phyloP scores from a whole-genome alignment of 2,329 filamentous ascomycete genomes.

The Mycosphaerella arachidis region DNA sequence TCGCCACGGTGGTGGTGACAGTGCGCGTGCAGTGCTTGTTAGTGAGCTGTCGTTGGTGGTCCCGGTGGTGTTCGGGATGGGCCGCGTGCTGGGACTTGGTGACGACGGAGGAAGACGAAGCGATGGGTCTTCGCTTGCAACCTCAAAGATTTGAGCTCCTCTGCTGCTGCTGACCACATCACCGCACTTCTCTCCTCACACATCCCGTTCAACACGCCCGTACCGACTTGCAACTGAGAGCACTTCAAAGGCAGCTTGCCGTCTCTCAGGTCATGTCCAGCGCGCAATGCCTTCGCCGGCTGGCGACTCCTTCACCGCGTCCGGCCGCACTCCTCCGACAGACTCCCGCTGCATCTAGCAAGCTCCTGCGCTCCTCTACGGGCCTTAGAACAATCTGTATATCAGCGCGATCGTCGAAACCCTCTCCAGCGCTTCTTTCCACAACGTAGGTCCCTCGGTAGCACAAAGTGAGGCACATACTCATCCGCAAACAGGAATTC shows the following conservation, averaged over 20 bases:
- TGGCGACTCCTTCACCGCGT: conserved; percentile 27
- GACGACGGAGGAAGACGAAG: background rate
- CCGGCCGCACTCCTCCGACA: conserved; percentile 28
- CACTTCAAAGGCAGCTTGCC: conserved; percentile 26
- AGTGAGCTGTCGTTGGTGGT: background rate
- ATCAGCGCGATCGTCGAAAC: conserved; percentile 18
- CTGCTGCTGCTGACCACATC: conserved; percentile 9
- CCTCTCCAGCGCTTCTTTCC: conserved; percentile 16
- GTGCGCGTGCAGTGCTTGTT: background rate
- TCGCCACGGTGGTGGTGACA: background rate
- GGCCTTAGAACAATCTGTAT: conserved; percentile 22
- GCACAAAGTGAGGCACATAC: conserved; percentile 10
- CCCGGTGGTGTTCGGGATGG: background rate
- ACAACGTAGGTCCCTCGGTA: conserved; percentile 17
- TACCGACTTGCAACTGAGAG: conserved; percentile 16
- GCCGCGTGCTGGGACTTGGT: background rate
- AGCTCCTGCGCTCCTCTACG: conserved; percentile 21
- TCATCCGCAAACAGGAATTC: conserved; percentile 27
- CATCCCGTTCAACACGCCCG: conserved; percentile 2
- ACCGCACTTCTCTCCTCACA: conserved; percentile 7
- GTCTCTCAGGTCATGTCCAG: conserved; percentile 34
- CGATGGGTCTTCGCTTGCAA: background rate
- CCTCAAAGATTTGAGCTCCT: background rate
- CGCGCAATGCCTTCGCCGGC: conserved; percentile 36
- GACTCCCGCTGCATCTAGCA: conserved; percentile 22